phyloP scores from a whole-genome alignment of 768 basidiomycete genomes.

The Termitomyces sp. region DNA sequence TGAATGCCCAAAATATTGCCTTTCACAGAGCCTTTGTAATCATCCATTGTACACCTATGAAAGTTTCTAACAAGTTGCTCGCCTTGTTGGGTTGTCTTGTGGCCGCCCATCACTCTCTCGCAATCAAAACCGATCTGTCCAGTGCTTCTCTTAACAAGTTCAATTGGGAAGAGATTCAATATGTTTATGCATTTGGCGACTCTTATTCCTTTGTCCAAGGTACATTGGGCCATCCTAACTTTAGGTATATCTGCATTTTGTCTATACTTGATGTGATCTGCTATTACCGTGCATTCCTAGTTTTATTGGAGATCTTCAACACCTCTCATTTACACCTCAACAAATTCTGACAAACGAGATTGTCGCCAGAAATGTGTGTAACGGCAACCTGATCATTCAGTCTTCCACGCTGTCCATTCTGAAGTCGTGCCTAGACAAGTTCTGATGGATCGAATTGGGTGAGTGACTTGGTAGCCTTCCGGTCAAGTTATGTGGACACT shows the following conservation, averaged over 20 bases:
- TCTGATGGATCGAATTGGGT: conserved; percentile 3
- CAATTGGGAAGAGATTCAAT: conserved; percentile 37
- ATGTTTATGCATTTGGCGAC: conserved; percentile 51
- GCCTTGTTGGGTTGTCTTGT: not conserved
- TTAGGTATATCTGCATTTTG: conserved; percentile 28
- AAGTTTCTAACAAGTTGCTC: not conserved
- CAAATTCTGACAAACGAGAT: conserved; percentile 40
- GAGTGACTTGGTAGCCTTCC: not conserved
- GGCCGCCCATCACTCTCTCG: not conserved
- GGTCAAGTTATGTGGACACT: not conserved
- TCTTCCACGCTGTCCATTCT: not conserved
- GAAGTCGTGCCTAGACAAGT: not conserved
- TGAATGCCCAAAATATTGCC: not conserved
- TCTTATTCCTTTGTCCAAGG: conserved; percentile 54
- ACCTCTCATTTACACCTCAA: conserved; percentile 35
- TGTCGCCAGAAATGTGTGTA: conserved; percentile 1
- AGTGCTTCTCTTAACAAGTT: conserved; percentile 17
- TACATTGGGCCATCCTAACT: conserved; percentile 40
- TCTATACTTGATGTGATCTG: not conserved
- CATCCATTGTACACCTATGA: not conserved
- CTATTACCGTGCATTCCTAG: conserved; percentile 17
- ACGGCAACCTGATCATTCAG: not conserved
- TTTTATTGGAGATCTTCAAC: conserved; percentile 43
- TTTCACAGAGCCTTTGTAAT: not conserved
- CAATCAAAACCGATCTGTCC: not conserved